phyloP scores from a whole-genome alignment of 2,329 filamentous ascomycete genomes.

The Botrytis pseudocinerea region DNA sequence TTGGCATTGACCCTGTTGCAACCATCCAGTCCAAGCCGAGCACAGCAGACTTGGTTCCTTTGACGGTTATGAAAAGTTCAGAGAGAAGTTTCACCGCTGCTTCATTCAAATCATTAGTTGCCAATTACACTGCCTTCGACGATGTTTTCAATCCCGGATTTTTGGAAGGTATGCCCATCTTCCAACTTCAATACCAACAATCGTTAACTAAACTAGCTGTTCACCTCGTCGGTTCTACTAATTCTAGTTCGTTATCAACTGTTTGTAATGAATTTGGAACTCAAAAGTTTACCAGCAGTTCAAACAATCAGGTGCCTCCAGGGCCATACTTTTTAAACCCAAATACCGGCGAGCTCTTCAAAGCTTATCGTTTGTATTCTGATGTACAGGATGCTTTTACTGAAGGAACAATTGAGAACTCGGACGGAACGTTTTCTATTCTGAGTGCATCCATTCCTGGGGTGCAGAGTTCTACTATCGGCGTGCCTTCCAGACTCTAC shows the following conservation, averaged over 20 bases:
- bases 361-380: constrained; percentile 52
- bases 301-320: constrained; percentile 41
- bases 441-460: constrained; percentile 47
- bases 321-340: constrained; percentile 53
- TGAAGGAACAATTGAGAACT: constrained; percentile 45
- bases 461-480: constrained; percentile 46
- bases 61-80: constrained; percentile 34
- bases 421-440: constrained; percentile 45
- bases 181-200: neutral
- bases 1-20: constrained; percentile 32
- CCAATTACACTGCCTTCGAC: constrained; percentile 32
- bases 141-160: constrained; percentile 39
- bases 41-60: constrained; percentile 33
- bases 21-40: constrained; percentile 30
- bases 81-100: constrained; percentile 29
- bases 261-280: constrained; percentile 31
- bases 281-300: constrained; percentile 27
- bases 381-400: constrained; percentile 53
- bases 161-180: constrained; percentile 30
- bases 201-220: constrained; percentile 17
- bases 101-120: constrained; percentile 29
- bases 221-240: constrained; percentile 16
- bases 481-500: constrained; percentile 62
- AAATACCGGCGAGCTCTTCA: constrained; percentile 47
- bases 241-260: constrained; percentile 24